Evolutionary conservation across 2,329 filamentous ascomycete genomes (phyloP).

Genomic region (Alternaria triticina): DNA sequence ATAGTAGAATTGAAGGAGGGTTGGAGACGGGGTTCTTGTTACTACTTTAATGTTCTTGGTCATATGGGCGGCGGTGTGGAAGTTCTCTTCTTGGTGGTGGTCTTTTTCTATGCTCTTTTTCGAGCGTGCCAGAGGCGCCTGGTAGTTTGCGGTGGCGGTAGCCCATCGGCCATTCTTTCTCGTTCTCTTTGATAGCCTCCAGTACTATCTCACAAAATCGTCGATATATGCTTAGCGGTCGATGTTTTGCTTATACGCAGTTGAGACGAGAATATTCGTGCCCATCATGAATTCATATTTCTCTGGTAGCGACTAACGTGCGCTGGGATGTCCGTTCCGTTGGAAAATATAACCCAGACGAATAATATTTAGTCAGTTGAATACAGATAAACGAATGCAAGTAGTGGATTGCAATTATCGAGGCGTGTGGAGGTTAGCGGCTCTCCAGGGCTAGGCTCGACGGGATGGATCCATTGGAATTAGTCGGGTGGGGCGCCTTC

Average conservation of each 20-base stretch:
- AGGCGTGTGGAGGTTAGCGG: slow-evolving; percentile 11
- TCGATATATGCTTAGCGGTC: not conserved
- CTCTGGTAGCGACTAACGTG: no score
- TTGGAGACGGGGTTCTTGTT: not conserved
- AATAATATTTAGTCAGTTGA: not conserved
- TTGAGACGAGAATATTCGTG: not conserved
- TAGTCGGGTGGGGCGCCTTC: slow-evolving; percentile 6
- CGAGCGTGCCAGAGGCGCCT: not conserved
- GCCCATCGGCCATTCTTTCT: not conserved
- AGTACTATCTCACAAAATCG: no score
- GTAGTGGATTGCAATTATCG: not conserved
- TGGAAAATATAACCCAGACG: not conserved
- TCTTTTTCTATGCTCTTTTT: not conserved
- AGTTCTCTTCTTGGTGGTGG: not conserved
- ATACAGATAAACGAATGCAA: not conserved
- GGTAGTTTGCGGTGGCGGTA: not conserved
- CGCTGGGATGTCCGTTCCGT: not conserved
- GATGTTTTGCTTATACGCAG: not conserved
- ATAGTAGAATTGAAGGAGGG: no score
- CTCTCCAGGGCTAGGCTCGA: not conserved
- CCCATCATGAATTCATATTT: no score
- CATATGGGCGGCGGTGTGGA: not conserved
- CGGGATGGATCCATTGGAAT: not conserved
- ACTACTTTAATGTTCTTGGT: not conserved
- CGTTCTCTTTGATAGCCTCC: not conserved